These are phyloP conservation scores for Hemisphaericaspora xylanilytica DNA, from an alignment of 1,139 yeast species.

Conservation along the genomic window DNA sequence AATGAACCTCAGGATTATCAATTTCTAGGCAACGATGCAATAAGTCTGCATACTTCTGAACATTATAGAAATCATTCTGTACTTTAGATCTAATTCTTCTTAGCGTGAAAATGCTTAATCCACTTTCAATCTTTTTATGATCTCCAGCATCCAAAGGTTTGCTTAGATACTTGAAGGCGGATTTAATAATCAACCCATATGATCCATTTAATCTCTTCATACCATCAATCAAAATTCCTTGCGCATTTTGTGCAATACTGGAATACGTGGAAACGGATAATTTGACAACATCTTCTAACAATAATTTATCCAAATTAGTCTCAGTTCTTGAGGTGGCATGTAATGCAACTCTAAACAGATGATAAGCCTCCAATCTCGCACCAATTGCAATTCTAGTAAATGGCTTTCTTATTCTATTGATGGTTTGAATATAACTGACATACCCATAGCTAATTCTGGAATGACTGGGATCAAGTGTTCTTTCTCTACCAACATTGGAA, in stretches of 20 bases:
- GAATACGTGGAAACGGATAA: constrained; percentile 71
- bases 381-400: constrained; percentile 78
- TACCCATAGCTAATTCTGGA: constrained; percentile 38
- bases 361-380: constrained; percentile 73
- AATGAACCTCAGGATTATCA: constrained; percentile 56
- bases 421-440: constrained; percentile 35
- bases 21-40: constrained; percentile 57
- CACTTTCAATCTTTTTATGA: constrained; percentile 62
- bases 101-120: constrained; percentile 54
- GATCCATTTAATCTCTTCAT: constrained; percentile 76
- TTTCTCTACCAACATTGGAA: constrained; percentile 77
- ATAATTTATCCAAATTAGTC: constrained; percentile 59
- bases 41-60: constrained; percentile 46
- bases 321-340: constrained; percentile 77
- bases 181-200: constrained; percentile 49
- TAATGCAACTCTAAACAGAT: constrained; percentile 68
- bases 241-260: constrained; percentile 70
- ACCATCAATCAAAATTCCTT: constrained; percentile 63
- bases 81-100: constrained; percentile 55
- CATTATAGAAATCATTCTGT: constrained; percentile 55
- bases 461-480: constrained; percentile 57
- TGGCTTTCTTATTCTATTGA: constrained; percentile 59
- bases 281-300: constrained; percentile 68
- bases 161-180: constrained; percentile 49
- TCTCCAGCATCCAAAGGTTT: constrained; percentile 54